Evolutionary conservation across 2,329 filamentous ascomycete genomes (phyloP).

Genomic region (Ramularia endophylla): DNA sequence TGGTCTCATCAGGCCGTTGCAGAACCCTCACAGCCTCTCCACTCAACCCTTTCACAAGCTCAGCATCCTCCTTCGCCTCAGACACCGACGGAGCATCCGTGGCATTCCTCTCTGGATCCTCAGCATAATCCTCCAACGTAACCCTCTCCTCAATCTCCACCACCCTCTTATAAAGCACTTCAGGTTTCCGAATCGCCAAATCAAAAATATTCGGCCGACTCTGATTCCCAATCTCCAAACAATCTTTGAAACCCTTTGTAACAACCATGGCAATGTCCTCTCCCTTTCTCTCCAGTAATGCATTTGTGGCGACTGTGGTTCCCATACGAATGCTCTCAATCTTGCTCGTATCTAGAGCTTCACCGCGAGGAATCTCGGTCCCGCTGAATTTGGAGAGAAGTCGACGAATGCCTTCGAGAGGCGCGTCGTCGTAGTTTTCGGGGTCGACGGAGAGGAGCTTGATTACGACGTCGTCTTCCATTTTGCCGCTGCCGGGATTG

Average conservation of each 20-base stretch:
- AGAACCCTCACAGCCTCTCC: constrained; percentile 70
- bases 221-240: constrained; percentile 84
- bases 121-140: constrained; percentile 85
- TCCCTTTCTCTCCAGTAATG: constrained; percentile 81
- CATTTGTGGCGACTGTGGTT: constrained; percentile 91
- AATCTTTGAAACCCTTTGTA: constrained; percentile 83
- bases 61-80: constrained; percentile 39
- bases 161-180: constrained; percentile 77
- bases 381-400: constrained; percentile 73
- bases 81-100: constrained; percentile 51
- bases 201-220: constrained; percentile 87
- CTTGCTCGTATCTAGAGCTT: constrained; percentile 70
- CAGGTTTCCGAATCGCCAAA: constrained; percentile 77
- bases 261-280: constrained; percentile 83
- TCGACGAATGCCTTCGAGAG: constrained; percentile 82
- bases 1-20: constrained; percentile 52
- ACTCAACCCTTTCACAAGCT: constrained; percentile 64
- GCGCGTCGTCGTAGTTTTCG: constrained; percentile 83
- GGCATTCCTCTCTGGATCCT: constrained; percentile 65
- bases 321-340: constrained; percentile 95
- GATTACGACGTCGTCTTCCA: constrained; percentile 71
- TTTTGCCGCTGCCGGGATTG: constrained; percentile 62
- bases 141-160: constrained; percentile 90
- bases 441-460: constrained; percentile 89
- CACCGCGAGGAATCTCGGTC: constrained; percentile 70